phyloP scores from a whole-genome alignment of 805 yeast genomes.

The Lipomyces mesembrius region DNA sequence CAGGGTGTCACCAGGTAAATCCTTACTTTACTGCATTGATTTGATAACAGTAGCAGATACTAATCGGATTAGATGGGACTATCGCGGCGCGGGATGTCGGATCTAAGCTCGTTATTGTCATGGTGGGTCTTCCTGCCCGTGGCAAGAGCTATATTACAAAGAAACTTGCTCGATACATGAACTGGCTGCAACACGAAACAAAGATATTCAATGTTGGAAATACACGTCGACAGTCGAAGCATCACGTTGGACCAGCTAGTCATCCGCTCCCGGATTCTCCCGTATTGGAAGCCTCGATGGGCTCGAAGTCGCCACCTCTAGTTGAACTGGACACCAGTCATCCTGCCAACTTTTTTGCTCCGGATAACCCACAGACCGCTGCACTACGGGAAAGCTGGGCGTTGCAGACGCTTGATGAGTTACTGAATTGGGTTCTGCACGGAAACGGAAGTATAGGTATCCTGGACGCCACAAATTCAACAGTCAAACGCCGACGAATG shows the following conservation, averaged over 20 bases:
- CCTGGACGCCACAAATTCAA: slow-evolving; percentile 91
- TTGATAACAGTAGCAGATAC: neutral
- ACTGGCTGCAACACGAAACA: slow-evolving; percentile 92
- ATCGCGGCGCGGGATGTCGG: slow-evolving; percentile 63
- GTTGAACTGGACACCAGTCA: slow-evolving; percentile 50
- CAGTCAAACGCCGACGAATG: slow-evolving; percentile 68
- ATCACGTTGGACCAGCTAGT: slow-evolving; percentile 68
- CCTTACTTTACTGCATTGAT: neutral
- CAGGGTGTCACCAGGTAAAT: slow-evolving; percentile 69
- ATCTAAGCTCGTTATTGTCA: slow-evolving; percentile 84
- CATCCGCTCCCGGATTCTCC: slow-evolving; percentile 60
- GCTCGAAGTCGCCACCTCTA: slow-evolving; percentile 10
- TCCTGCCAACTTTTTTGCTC: slow-evolving; percentile 83
- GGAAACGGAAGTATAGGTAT: slow-evolving; percentile 93
- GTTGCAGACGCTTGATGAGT: slow-evolving; percentile 83
- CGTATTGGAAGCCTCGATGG: slow-evolving; percentile 11
- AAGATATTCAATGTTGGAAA: slow-evolving; percentile 94
- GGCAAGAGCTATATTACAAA: slow-evolving; percentile 94
- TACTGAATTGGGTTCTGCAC: slow-evolving; percentile 75
- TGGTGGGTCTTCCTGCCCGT: slow-evolving; percentile 95
- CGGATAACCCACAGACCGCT: slow-evolving; percentile 68
- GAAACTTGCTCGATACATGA: slow-evolving; percentile 84
- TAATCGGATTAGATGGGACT: slow-evolving; percentile 37
- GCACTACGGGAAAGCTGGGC: slow-evolving; percentile 92
- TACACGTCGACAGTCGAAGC: slow-evolving; percentile 75